Conservation (phyloP, 495 filamentous ascomycete species). For the Aspergillus mulundensis region DNA sequence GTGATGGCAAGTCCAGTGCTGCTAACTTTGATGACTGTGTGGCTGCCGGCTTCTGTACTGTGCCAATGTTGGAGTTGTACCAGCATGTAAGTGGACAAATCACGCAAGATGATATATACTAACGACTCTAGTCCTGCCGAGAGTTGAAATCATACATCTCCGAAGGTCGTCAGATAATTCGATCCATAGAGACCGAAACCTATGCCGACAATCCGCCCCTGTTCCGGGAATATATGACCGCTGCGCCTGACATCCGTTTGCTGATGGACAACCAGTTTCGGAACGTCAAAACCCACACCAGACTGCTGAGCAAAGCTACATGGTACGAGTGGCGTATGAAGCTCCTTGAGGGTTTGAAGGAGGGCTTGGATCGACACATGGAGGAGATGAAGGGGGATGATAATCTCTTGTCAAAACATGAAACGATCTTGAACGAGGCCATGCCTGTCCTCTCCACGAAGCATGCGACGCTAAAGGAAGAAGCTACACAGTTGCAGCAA, state of each 20-base stretch:
- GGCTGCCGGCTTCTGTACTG: constrained; percentile 84
- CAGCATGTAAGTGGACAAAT: constrained; percentile 66
- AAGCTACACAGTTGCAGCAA: constrained; percentile 62
- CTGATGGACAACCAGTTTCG: constrained; percentile 97
- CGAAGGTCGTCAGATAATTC: constrained; percentile 80
- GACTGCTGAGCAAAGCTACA: constrained; percentile 83
- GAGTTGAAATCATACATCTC: constrained; percentile 94
- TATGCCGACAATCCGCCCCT: constrained; percentile 83
- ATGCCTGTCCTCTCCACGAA: constrained; percentile 61
- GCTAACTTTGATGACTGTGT: constrained; percentile 67
- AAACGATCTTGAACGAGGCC: constrained; percentile 57
- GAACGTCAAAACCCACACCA: constrained; percentile 88
- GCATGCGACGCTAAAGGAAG: constrained; percentile 55
- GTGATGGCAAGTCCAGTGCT: constrained; percentile 39
- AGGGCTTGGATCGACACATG: constrained; percentile 67
- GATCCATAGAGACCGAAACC: constrained; percentile 82
- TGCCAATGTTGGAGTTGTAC: constrained; percentile 89
- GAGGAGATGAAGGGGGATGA: constrained; percentile 77
- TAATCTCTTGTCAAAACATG: constrained; percentile 59
- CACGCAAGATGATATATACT: constrained; percentile 21
- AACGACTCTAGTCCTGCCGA: constrained; percentile 68
- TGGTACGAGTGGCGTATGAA: constrained; percentile 99
- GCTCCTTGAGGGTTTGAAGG: constrained; percentile 75
- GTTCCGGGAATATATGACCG: constrained; percentile 85
- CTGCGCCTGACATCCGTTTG: constrained; percentile 74